These are phyloP conservation scores for Plantago elongata DNA, from an alignment of 257 asterid species.

Conservation along the genomic window DNA sequence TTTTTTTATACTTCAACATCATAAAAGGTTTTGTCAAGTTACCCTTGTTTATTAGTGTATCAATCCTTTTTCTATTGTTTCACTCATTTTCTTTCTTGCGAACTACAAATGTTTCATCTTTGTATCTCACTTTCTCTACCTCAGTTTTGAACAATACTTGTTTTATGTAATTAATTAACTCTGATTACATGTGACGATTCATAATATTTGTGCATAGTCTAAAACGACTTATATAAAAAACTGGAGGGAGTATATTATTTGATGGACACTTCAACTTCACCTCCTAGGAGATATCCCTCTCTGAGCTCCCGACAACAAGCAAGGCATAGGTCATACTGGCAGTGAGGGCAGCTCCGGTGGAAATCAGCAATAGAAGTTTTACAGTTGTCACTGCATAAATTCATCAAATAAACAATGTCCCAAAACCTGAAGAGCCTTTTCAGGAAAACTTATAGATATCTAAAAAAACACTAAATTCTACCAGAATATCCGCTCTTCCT, in stretches of 20 bases:
- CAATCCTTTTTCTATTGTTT: too few species aligned
- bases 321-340: conserved; percentile 78
- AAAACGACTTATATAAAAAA: too few species aligned
- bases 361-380: conserved; percentile 63
- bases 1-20: too few species aligned
- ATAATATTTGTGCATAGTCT: too few species aligned
- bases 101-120: too few species aligned
- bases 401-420: conserved; percentile 7
- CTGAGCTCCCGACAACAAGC: conserved; percentile 76
- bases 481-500: conserved; percentile 66
- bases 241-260: conserved; percentile 11
- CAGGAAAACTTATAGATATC: not conserved
- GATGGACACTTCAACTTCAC: conserved; percentile 30
- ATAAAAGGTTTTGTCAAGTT: too few species aligned
- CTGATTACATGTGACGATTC: too few species aligned
- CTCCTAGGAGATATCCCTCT: conserved; percentile 43
- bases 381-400: conserved; percentile 67
- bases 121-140: too few species aligned
- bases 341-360: conserved; percentile 65
- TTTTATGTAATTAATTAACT: too few species aligned
- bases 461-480: conserved; percentile 22
- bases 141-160: too few species aligned
- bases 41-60: too few species aligned
- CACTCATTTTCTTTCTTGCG: too few species aligned
- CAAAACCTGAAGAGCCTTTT: not conserved